phyloP scores from a whole-genome alignment of 2,329 filamentous ascomycete species.

The Eurotiales sp. region DNA sequence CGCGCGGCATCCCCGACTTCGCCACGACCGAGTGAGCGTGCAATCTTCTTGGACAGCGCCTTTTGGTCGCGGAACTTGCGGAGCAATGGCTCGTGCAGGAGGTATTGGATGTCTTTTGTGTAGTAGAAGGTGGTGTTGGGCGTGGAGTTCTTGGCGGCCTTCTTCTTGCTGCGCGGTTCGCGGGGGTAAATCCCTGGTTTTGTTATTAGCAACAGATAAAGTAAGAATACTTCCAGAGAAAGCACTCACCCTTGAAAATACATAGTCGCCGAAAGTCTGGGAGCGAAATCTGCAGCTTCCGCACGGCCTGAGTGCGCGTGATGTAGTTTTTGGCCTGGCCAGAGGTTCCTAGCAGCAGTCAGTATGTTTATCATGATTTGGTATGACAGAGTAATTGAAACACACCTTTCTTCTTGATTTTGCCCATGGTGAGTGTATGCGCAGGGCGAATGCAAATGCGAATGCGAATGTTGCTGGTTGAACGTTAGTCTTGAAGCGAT shows the following conservation, averaged over 20 bases:
- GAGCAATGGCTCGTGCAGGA: conserved; percentile 91
- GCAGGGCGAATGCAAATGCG: conserved; percentile 4
- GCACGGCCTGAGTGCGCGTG: conserved; percentile 91
- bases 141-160: conserved; percentile 86
- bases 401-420: conserved; percentile 82
- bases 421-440: conserved; percentile 55
- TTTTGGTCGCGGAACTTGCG: conserved; percentile 97
- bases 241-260: conserved; percentile 79
- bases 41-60: conserved; percentile 95
- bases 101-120: conserved; percentile 96
- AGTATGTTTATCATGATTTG: conserved; percentile 18
- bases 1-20: conserved; percentile 85
- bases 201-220: not conserved
- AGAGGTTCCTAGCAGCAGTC: conserved; percentile 58
- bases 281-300: conserved; percentile 94
- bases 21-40: conserved; percentile 82
- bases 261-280: conserved; percentile 97
- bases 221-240: not conserved
- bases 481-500: conserved; percentile 15
- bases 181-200: conserved; percentile 82
- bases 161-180: conserved; percentile 95
- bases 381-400: conserved; percentile 1
- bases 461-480: conserved; percentile 26
- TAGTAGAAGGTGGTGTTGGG: conserved; percentile 88
- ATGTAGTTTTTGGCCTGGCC: conserved; percentile 98